Conservation (phyloP, 139 green algal genomes). For the Haematococcus lacustris region DNA sequence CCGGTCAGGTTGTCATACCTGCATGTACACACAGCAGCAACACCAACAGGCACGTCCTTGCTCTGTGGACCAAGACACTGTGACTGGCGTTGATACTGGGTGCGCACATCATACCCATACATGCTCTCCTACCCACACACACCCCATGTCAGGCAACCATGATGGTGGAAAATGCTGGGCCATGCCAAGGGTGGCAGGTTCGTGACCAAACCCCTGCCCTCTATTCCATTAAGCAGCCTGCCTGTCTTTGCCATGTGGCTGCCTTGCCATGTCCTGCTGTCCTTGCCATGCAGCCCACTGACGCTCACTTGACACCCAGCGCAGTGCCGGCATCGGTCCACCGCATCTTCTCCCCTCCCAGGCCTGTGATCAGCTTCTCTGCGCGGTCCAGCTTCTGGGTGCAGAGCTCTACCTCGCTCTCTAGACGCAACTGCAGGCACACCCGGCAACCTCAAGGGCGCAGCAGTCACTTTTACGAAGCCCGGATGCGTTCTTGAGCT, state of each 20-base stretch:
- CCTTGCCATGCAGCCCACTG: background rate
- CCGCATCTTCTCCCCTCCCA: slow-evolving; percentile 65
- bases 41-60: background rate
- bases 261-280: background rate
- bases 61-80: background rate
- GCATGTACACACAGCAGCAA: too few relatives aligned
- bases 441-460: too few relatives aligned
- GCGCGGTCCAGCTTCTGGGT: slow-evolving; percentile 63
- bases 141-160: too few relatives aligned
- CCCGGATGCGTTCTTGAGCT: too few relatives aligned
- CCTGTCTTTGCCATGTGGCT: too few relatives aligned
- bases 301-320: slow-evolving; percentile 41
- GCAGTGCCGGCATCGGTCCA: slow-evolving; percentile 56
- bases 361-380: slow-evolving; percentile 68
- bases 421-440: slow-evolving; percentile 7
- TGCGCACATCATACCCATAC: too few relatives aligned
- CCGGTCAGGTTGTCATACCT: slow-evolving; percentile 61
- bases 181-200: too few relatives aligned
- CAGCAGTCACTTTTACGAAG: too few relatives aligned
- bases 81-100: background rate
- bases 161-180: too few relatives aligned
- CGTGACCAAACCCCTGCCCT: too few relatives aligned
- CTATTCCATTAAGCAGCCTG: too few relatives aligned
- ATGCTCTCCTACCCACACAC: too few relatives aligned
- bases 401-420: slow-evolving; percentile 64